Evolutionary conservation across 1,284 basidiomycete species (phyloP).

Genomic region (Leccinum colubrinum): DNA sequence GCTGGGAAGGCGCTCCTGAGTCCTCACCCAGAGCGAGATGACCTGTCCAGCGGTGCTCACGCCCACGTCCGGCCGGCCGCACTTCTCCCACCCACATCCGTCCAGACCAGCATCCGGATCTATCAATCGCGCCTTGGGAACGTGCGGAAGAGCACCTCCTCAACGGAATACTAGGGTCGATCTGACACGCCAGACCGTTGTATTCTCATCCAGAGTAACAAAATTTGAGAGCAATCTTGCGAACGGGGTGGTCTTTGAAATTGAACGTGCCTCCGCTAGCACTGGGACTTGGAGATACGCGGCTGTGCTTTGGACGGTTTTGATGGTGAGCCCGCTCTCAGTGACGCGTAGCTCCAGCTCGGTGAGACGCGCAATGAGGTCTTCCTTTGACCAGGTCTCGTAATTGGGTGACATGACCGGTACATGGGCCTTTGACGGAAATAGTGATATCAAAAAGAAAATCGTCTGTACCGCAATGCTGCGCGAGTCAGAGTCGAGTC

Average conservation of each 20-base stretch:
- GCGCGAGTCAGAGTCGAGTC: neutral
- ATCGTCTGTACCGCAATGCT: constrained; percentile 27
- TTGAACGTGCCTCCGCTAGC: constrained; percentile 44
- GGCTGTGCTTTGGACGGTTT: constrained; percentile 4
- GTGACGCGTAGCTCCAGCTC: constrained; percentile 43
- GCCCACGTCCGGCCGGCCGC: no score
- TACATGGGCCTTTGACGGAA: constrained; percentile 27
- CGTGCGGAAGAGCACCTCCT: no score
- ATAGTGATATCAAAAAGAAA: constrained; percentile 29
- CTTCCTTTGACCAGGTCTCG: constrained; percentile 57
- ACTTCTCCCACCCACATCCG: no score
- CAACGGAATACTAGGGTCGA: constrained; percentile 33
- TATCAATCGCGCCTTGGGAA: no score
- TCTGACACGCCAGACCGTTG: constrained; percentile 86
- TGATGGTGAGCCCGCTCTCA: constrained; percentile 6
- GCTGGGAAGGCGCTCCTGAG: no score
- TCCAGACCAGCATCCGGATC: no score
- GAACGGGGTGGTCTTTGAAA: constrained; percentile 65
- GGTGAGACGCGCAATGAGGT: constrained; percentile 62
- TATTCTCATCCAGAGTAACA: constrained; percentile 93
- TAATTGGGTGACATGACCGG: constrained; percentile 40
- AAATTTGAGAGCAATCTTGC: constrained; percentile 92
- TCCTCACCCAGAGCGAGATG: constrained; percentile 57
- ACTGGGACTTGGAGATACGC: constrained; percentile 1
- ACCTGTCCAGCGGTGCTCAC: no score